These are phyloP conservation scores for Hymenoscyphus occultus DNA, from an alignment of 2,329 filamentous ascomycete genomes.

Conservation along the genomic window DNA sequence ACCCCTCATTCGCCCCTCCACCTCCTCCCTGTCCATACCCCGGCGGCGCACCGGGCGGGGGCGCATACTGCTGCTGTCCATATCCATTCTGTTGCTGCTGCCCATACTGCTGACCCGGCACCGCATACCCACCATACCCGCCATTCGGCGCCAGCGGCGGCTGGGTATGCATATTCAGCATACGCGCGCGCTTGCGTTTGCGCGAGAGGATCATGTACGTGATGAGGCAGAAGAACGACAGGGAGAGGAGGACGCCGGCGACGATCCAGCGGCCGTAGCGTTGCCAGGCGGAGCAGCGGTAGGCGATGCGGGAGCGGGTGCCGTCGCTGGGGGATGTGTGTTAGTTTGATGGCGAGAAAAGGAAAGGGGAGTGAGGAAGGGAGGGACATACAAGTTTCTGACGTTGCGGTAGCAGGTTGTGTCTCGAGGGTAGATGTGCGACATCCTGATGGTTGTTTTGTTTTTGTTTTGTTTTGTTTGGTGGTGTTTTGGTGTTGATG, in stretches of 20 bases:
- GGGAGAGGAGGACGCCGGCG: conserved; percentile 23
- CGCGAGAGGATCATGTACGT: conserved; percentile 2
- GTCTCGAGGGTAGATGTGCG: not conserved
- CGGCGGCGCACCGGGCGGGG: conserved; percentile 15
- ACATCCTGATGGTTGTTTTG: not conserved
- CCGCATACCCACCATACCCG: conserved; percentile 14
- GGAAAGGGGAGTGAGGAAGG: too few species aligned
- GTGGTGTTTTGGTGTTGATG: not conserved
- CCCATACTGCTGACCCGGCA: not conserved
- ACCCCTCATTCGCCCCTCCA: conserved; percentile 16
- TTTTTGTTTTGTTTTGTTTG: not conserved
- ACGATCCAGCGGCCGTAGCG: conserved; percentile 28
- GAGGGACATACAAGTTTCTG: conserved; percentile 5
- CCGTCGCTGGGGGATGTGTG: not conserved
- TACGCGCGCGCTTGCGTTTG: not conserved
- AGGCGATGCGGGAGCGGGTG: conserved; percentile 5
- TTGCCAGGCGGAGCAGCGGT: conserved; percentile 19
- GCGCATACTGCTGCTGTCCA: conserved; percentile 16
- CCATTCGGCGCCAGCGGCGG: not conserved
- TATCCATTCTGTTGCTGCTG: not conserved
- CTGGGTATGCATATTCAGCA: not conserved
- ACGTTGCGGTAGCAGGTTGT: conserved; percentile 9
- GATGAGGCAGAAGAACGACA: conserved; percentile 20
- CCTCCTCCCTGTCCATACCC: too few species aligned
- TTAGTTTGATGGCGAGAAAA: too few species aligned